Evolutionary conservation across 2,329 filamentous ascomycete genomes (phyloP), one percentile per base, ranked within the genome.

Genomic region (Bimuria novae-zelandiae): DNA sequence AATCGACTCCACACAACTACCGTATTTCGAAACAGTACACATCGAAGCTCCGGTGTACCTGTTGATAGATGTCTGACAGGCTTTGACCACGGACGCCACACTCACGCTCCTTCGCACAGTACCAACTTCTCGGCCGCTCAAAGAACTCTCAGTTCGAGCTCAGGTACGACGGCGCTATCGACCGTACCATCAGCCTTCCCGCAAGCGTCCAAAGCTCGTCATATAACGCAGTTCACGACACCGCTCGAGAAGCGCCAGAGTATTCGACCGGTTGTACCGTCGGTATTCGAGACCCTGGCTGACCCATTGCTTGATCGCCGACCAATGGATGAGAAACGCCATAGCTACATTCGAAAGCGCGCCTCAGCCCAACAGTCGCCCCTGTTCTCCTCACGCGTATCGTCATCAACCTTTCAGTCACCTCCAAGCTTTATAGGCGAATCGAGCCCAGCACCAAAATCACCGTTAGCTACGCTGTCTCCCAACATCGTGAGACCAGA

Each of bases 321-420:
- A 5, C 65, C 73, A 1, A 50, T 77, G 4, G 66, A 74, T 32
- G 74, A 77, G 27, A 76, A 75, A 51, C 70, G 77, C 6, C 67
- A 71, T 45, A 77, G 73, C 12, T 78, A 74, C 57, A 74, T 78
- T 37, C 63, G 71, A 14, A 75, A 78, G 51, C 70, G 77, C 30
- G 73, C 72, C 2, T 71, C 70, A 16, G 71, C 65, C 11, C 69
- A 65, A 27, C 69, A 65, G 27, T 66, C 70, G 12, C 72, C 76
- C 3, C 72, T 79, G 30, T 78, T 79, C 52, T 68, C 71, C 4
- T 63, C 64, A n/a, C 63, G 69, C 16, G 59, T 61, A n/a, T 69
- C 69, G 2, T 71, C 68, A 3, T 64, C 65, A 2, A 70, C 56
- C 36, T 68, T 70, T 49, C 64, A 56, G 39, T 61, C 59, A 14